Conservation (phyloP, 73 alveolate species). For the Uronychia binucleata region DNA sequence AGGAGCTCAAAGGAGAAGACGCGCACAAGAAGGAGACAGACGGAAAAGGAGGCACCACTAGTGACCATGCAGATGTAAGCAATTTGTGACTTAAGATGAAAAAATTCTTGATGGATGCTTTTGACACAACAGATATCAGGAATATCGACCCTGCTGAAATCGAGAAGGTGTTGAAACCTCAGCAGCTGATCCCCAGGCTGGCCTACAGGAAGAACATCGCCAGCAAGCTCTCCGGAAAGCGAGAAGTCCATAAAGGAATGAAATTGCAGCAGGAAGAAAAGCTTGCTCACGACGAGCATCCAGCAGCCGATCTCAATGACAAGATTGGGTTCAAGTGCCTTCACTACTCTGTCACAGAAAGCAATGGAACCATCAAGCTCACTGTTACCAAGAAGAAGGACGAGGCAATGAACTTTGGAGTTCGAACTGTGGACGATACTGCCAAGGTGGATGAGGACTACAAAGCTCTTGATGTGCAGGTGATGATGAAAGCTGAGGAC, state of each 20-base stretch:
- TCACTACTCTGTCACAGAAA: conserved; percentile 59
- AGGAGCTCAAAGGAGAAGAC: not conserved
- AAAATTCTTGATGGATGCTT: conserved; percentile 11
- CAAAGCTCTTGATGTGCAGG: conserved; percentile 17
- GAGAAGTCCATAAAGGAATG: conserved; percentile 30
- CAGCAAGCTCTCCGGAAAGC: conserved; percentile 7
- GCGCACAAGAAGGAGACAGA: not conserved
- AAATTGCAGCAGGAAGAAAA: conserved; percentile 10
- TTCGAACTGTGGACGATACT: conserved; percentile 57
- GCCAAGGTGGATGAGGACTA: conserved; percentile 51
- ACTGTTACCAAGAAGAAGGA: conserved; percentile 36
- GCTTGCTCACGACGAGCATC: not conserved
- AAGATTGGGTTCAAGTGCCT: conserved; percentile 58
- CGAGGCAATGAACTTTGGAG: conserved; percentile 15
- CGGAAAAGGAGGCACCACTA: conserved; percentile 22
- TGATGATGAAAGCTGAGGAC: conserved; percentile 23
- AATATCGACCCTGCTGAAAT: conserved; percentile 28
- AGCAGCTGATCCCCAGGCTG: conserved; percentile 29
- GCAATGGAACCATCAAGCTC: conserved; percentile 39
- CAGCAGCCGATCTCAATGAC: conserved; percentile 13
- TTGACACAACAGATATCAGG: conserved; percentile 26
- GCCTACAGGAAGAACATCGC: conserved; percentile 32
- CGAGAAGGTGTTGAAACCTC: conserved; percentile 21
- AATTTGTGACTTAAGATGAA: conserved; percentile 29
- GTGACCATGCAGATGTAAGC: conserved; percentile 10